Evolutionary conservation across 495 filamentous ascomycete species (phyloP).

Genomic region (Neurospora sp.): DNA sequence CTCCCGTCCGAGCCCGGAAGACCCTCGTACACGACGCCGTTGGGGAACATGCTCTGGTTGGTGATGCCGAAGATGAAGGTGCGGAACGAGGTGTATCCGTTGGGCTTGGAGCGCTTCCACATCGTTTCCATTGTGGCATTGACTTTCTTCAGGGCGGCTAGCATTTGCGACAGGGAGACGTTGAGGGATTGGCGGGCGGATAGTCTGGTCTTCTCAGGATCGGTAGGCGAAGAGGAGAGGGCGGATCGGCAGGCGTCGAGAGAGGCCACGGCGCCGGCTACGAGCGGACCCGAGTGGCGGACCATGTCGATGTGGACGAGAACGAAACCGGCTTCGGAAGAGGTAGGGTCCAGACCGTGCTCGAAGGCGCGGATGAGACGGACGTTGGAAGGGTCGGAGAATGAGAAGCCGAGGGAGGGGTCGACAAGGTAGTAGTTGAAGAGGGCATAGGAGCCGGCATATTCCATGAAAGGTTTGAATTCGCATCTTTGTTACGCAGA

Average conservation of each 20-base stretch:
- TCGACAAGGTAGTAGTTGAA: constrained; percentile 76
- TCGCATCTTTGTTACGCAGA: constrained; percentile 32
- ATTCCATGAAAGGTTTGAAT: constrained; percentile 89
- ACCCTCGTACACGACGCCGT: constrained; percentile 80
- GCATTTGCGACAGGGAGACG: constrained; percentile 48
- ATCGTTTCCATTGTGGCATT: constrained; percentile 77
- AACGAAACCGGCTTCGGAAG: constrained; percentile 89
- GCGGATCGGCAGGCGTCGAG: constrained; percentile 46
- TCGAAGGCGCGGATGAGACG: constrained; percentile 83
- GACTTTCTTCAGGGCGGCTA: constrained; percentile 55
- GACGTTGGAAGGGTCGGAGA: constrained; percentile 61
- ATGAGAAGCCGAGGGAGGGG: constrained; percentile 50
- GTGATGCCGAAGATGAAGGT: constrained; percentile 94
- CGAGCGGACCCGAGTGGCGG: constrained; percentile 58
- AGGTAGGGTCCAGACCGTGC: constrained; percentile 68
- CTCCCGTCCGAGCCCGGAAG: constrained; percentile 54
- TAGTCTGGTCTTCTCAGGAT: constrained; percentile 13
- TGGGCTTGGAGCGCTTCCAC: constrained; percentile 75
- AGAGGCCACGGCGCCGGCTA: constrained; percentile 54
- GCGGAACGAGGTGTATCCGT: constrained; percentile 70
- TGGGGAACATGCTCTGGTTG: constrained; percentile 81
- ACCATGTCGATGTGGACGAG: constrained; percentile 80
- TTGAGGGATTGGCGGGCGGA: constrained; percentile 45
- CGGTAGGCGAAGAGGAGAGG: background rate
- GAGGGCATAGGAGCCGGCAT: constrained; percentile 81